Evolutionary conservation across 2,329 filamentous ascomycete species (phyloP), one percentile per base, ranked within the genome.

Genomic region (Aspergillus amoenus): DNA sequence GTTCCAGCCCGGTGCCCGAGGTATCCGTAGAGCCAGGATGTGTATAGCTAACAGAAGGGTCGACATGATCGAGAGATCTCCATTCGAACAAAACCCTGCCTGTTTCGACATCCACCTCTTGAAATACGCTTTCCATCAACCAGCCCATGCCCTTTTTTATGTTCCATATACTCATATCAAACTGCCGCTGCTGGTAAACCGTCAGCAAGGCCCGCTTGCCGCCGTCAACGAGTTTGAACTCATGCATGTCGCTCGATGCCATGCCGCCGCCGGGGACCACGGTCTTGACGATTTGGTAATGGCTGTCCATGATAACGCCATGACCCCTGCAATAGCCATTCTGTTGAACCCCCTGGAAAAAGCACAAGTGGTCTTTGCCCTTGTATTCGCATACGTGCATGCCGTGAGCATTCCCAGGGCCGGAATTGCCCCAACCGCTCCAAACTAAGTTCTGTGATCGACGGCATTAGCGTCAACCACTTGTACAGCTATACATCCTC

Each of bases 101-200:
- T 7, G 78, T 81, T 51, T 81, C 78, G 39, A 82, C 74, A 17
- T 83, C 78, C 7, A 82, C 70, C 65, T 82, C 80, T 64, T 83
- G 80, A 58, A 83, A 82, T 2, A 81, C 72, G 53, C 79, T 79
- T 65, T 82, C 77, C 61, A 82, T 78, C 37, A 83, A 66, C 78
- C 79, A 83, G 1, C 79, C 79, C 58, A 81, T 71, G 4, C 79
- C 79, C 7, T 72, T 68, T 47, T 72, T 68, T 50, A 76, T 64
- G 50, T 76, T 76, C 69, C 72, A 75, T 5, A 68, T 68, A 5
- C 75, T 79, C 70, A 82, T 73, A 57, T 82, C 80, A 62, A 79
- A 77, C 52, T 76, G 72, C 24, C 70, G 71, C 58, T 75, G 74
- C 54, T 76, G 73, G 57, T 77, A 77, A 7, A 76, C 68, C 0